Percentiles rank a stretch among this genome's conserved stretches.
Evolutionary conservation across 2,329 filamentous ascomycete genomes (phyloP).

Genomic region (Aspergillus cejpii): DNA sequence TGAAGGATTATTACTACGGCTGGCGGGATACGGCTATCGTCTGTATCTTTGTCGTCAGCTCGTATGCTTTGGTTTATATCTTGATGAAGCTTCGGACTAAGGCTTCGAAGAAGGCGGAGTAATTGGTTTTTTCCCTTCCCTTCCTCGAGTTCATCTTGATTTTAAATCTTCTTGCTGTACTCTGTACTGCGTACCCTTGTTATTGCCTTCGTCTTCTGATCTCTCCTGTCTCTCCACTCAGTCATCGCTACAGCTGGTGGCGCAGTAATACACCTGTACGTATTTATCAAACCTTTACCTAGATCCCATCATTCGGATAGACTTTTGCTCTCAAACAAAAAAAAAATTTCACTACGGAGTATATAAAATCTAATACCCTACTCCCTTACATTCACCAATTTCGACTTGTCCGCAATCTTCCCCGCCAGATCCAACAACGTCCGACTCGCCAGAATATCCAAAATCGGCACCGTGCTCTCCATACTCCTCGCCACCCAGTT

Average conservation of each 20-base stretch:
- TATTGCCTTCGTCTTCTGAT: too few species aligned
- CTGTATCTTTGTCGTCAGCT: conserved; percentile 49
- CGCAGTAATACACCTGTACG: too few species aligned
- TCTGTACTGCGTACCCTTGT: too few species aligned
- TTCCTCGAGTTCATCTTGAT: too few species aligned
- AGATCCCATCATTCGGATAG: too few species aligned
- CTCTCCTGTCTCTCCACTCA: too few species aligned
- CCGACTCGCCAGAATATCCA: conserved; percentile 25
- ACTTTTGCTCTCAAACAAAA: too few species aligned
- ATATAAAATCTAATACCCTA: too few species aligned
- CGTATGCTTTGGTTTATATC: conserved; percentile 45
- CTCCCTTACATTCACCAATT: conserved; percentile 17
- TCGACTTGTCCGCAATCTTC: conserved; percentile 15
- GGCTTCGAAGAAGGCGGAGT: conserved; percentile 31
- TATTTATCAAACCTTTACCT: too few species aligned
- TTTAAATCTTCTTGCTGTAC: too few species aligned
- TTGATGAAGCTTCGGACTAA: conserved; percentile 35
- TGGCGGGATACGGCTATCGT: conserved; percentile 60
- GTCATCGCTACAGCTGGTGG: too few species aligned
- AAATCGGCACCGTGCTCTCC: conserved; percentile 23
- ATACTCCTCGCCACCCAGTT: conserved; percentile 39
- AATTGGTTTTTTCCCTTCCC: background rate
- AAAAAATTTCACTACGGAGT: too few species aligned
- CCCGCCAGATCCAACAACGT: conserved; percentile 21
- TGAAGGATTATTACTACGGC: conserved; percentile 56